Evolutionary conservation across 805 yeast species (phyloP).

Genomic region (Ogataea salicorniae): DNA sequence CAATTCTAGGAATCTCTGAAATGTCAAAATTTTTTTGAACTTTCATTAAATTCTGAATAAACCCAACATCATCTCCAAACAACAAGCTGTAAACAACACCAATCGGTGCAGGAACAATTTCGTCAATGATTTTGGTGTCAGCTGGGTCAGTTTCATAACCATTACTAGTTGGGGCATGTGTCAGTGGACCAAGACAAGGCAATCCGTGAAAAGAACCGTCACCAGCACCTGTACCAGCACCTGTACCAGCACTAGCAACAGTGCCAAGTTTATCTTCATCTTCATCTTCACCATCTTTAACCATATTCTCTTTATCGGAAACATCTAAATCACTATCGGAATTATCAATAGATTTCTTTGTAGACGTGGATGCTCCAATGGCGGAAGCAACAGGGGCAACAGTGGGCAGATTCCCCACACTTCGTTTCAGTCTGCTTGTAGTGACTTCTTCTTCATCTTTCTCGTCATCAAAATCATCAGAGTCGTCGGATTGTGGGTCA

Average conservation of each 20-base stretch:
- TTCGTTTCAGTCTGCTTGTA: not conserved
- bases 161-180: constrained; percentile 32
- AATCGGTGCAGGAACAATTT: constrained; percentile 53
- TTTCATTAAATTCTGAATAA: constrained; percentile 40
- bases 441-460: constrained; percentile 15
- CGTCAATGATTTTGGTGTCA: constrained; percentile 55
- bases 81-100: constrained; percentile 55
- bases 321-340: not conserved
- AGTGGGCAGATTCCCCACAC: too few relatives aligned
- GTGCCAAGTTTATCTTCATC: not conserved
- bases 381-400: too few relatives aligned
- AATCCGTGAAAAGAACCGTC: constrained; percentile 34
- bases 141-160: constrained; percentile 39
- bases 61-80: constrained; percentile 54
- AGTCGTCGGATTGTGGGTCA: constrained; percentile 22
- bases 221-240: constrained; percentile 18
- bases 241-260: constrained; percentile 12
- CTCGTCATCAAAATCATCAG: constrained; percentile 23
- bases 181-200: constrained; percentile 34
- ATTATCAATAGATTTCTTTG: not conserved
- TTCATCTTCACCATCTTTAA: not conserved
- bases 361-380: too few relatives aligned
- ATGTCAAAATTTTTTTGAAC: constrained; percentile 64
- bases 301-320: not conserved
- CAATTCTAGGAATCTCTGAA: constrained; percentile 41